Conservation (phyloP, 441 rosid genomes). For the Gossypium lobatum region DNA sequence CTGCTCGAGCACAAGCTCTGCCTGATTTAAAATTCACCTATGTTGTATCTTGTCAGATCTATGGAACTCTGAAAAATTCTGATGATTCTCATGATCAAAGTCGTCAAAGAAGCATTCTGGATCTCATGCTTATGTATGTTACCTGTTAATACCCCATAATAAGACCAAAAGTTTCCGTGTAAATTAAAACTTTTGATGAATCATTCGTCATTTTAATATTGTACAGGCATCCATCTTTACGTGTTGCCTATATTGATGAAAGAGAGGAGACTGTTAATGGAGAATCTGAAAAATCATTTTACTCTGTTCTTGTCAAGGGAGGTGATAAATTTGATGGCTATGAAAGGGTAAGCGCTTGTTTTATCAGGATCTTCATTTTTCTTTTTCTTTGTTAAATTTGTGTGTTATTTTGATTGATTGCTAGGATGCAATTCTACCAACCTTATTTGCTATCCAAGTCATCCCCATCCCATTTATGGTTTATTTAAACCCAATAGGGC, state of each 20-base stretch:
- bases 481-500: neutral
- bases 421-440: neutral
- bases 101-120: slow-evolving; percentile 40
- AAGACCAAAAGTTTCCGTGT: neutral
- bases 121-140: slow-evolving; percentile 51
- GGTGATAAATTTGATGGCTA: slow-evolving; percentile 21
- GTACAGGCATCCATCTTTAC: slow-evolving; percentile 58
- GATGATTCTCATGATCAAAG: slow-evolving; percentile 47
- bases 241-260: slow-evolving; percentile 74
- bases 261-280: slow-evolving; percentile 53
- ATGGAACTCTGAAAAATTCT: slow-evolving; percentile 56
- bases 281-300: slow-evolving; percentile 39
- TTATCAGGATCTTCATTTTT: neutral
- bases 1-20: slow-evolving; percentile 34
- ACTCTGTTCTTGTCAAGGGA: slow-evolving; percentile 68
- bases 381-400: neutral
- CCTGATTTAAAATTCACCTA: slow-evolving; percentile 59
- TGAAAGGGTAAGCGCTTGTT: slow-evolving; percentile 14
- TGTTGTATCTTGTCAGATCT: slow-evolving; percentile 68
- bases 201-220: slow-evolving; percentile 3
- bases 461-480: neutral
- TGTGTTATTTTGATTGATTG: slow-evolving; percentile 3
- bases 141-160: slow-evolving; percentile 10
- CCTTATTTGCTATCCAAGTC: neutral
- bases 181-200: slow-evolving; percentile 3